These are phyloP conservation scores for Copromyces sp. DNA, from an alignment of 495 filamentous ascomycete genomes.

Conservation along the genomic window DNA sequence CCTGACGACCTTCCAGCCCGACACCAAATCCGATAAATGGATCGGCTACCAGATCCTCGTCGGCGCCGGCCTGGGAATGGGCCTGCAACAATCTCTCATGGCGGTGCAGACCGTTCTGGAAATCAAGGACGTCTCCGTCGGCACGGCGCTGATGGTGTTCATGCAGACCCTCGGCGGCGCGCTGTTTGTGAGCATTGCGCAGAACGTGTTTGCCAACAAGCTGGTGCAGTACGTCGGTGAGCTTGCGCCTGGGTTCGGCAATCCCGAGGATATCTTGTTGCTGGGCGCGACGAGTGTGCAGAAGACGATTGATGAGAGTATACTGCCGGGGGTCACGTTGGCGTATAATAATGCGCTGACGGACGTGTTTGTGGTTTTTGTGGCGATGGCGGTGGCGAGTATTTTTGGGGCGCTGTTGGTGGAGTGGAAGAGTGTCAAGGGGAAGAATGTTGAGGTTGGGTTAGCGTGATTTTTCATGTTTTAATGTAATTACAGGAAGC, in stretches of 20 bases:
- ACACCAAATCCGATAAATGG: conserved; percentile 50
- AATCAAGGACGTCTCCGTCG: conserved; percentile 52
- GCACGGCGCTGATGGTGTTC: conserved; percentile 58
- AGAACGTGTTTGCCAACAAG: conserved; percentile 69
- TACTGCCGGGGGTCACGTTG: conserved; percentile 42
- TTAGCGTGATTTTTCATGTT: conserved; percentile 29
- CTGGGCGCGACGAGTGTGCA: conserved; percentile 63
- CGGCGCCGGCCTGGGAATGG: conserved; percentile 59
- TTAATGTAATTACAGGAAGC: too few relatives aligned
- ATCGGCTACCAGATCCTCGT: conserved; percentile 68
- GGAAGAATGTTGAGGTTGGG: conserved; percentile 60
- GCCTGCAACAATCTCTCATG: conserved; percentile 59
- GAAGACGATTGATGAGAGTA: conserved; percentile 26
- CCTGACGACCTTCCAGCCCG: conserved; percentile 49
- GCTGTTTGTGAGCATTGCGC: conserved; percentile 62
- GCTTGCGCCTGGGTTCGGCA: conserved; percentile 38
- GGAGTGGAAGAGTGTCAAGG: conserved; percentile 79
- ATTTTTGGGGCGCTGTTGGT: conserved; percentile 51
- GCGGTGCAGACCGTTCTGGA: conserved; percentile 58
- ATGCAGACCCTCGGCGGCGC: conserved; percentile 62
- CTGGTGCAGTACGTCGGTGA: conserved; percentile 46
- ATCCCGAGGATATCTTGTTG: conserved; percentile 39
- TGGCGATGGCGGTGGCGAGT: conserved; percentile 51
- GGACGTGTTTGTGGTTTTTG: conserved; percentile 56
- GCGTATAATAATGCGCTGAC: conserved; percentile 67